Conservation (phyloP, 208 protist species). For the Crithidia mellificae region DNA sequence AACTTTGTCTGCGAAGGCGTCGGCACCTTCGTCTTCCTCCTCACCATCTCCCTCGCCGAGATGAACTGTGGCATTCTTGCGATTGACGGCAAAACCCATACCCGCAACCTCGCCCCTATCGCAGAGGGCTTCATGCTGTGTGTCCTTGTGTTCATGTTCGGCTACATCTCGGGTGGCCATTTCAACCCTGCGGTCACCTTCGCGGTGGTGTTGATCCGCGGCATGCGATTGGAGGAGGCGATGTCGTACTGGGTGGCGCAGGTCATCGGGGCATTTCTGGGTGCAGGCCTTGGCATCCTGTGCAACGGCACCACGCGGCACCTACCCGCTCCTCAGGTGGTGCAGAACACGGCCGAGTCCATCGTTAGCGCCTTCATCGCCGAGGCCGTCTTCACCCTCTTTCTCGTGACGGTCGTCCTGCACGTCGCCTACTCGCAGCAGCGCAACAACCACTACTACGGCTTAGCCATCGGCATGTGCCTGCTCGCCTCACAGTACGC, state of each 20-base stretch:
- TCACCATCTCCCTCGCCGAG: constrained; percentile 78
- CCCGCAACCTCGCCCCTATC: constrained; percentile 79
- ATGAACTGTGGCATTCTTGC: constrained; percentile 68
- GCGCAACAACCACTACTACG: constrained; percentile 77
- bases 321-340: constrained; percentile 76
- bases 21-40: constrained; percentile 76
- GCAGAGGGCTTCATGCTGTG: constrained; percentile 80
- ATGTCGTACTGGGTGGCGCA: constrained; percentile 84
- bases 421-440: constrained; percentile 77
- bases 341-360: constrained; percentile 60
- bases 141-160: constrained; percentile 84
- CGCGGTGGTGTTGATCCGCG: constrained; percentile 59
- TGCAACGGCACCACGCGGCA: constrained; percentile 65
- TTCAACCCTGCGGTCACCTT: constrained; percentile 87
- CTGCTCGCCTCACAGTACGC: constrained; percentile 72
- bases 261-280: constrained; percentile 70
- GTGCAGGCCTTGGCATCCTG: constrained; percentile 55
- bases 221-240: constrained; percentile 74
- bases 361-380: constrained; percentile 70
- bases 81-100: constrained; percentile 62
- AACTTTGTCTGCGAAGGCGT: constrained; percentile 70
- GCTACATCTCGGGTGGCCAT: constrained; percentile 81
- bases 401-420: constrained; percentile 77
- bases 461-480: constrained; percentile 79
- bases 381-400: constrained; percentile 67